Evolutionary conservation across 768 basidiomycete species (phyloP), one percentile per base, ranked within the genome.

Genomic region (Mycena rebaudengoi): DNA sequence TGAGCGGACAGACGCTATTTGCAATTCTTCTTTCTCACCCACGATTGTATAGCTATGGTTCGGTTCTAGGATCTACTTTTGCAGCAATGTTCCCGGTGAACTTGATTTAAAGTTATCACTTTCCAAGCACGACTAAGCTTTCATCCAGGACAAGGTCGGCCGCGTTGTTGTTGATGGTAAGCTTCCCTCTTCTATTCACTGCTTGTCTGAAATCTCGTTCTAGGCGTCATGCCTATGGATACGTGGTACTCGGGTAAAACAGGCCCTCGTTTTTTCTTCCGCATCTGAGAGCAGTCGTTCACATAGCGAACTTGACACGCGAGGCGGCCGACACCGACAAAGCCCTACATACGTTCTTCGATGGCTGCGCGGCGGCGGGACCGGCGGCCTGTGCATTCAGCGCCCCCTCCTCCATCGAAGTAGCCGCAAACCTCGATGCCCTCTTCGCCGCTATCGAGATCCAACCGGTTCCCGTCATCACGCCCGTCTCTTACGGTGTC

Each of bases 21-120:
- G 14, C 30, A 30, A 28, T 16, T 28, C 23, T 16, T 46, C 51
- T 37, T 26, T 55, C 30, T 40, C 28, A 30, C 28, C 12, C 1
- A 3, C n/a, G 11, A 28, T 8, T 32, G 33, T 49, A 3, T 37
- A 78, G 76, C 10, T 76, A 71, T 44, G 71, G 72, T 0, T 61
- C 72, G 3, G 45, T 73, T 8, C 53, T 79, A 25, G 78, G 76
- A 2, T 61, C 73, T 1, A 75, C 76, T 0, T 79, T 77, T 62
- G 75, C 79, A 2, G 44, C 78, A 1, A 60, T 79, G 49, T 78
- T 79, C 55, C 79, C 80, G 2, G 78, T 75, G 63, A 28, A 25
- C 12, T 20, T 2, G 23, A 8, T n/a, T 39, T 11, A n/a, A n/a
- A n/a, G n/a, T n/a, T n/a, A n/a, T n/a, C n/a, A n/a, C n/a, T n/a